Percentiles rank a stretch among this genome's conserved stretches.
phyloP scores from a whole-genome alignment of 2,329 filamentous ascomycete genomes.

The Blumeriella jaapii region DNA sequence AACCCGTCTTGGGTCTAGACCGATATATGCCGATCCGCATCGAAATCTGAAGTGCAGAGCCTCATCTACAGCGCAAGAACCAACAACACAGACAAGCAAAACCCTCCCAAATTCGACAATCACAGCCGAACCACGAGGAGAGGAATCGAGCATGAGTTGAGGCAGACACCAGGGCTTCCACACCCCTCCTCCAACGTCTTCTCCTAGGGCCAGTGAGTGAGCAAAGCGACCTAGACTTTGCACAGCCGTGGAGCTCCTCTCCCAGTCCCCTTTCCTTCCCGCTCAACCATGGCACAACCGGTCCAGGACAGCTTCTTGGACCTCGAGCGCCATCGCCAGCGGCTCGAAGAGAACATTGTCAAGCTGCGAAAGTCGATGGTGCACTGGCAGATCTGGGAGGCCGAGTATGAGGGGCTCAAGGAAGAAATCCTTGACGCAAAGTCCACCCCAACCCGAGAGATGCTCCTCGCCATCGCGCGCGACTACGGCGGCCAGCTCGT shows the following conservation, averaged over 20 bases:
- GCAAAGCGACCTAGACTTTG: neutral
- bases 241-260: neutral
- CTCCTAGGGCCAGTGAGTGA: too few species aligned
- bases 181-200: too few species aligned
- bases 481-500: slow-evolving; percentile 47
- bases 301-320: slow-evolving; percentile 39
- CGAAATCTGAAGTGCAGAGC: too few species aligned
- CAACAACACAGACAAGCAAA: too few species aligned
- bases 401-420: slow-evolving; percentile 81
- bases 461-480: slow-evolving; percentile 41
- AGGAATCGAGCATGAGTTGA: too few species aligned
- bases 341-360: slow-evolving; percentile 64
- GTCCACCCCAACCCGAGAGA: slow-evolving; percentile 35
- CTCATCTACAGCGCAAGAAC: too few species aligned
- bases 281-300: slow-evolving; percentile 18
- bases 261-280: neutral
- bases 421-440: slow-evolving; percentile 54
- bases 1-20: too few species aligned
- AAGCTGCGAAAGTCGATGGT: slow-evolving; percentile 65
- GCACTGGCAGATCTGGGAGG: slow-evolving; percentile 85
- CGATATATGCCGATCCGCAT: too few species aligned
- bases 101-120: too few species aligned
- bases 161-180: too few species aligned
- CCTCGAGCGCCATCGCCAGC: slow-evolving; percentile 62
- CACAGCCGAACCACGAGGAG: too few species aligned